Percentiles rank a stretch among this genome's conserved stretches.
phyloP scores from a whole-genome alignment of 78 protist species.

The Tieghemostelium lacteum region DNA sequence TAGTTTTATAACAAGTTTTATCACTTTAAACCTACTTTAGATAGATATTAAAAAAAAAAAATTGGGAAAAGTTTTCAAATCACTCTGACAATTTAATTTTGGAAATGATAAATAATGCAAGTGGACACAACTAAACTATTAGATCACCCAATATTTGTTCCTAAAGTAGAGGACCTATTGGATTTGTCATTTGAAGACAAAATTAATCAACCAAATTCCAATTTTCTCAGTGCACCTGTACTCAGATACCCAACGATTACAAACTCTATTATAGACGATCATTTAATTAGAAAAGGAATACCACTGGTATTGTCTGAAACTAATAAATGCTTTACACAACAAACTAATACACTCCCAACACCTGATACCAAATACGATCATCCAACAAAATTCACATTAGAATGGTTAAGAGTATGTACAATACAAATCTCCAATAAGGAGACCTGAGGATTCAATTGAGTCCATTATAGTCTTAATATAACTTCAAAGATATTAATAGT shows the following conservation, averaged over 20 bases:
- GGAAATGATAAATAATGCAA: slow-evolving; percentile 22
- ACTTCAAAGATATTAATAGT: too few relatives aligned
- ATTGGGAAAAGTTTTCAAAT: too few relatives aligned
- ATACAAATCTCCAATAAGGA: too few relatives aligned
- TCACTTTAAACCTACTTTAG: too few relatives aligned
- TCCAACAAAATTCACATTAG: too few relatives aligned
- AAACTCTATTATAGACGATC: not conserved
- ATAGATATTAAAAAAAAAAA: too few relatives aligned
- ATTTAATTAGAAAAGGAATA: slow-evolving; percentile 8
- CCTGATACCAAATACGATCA: too few relatives aligned
- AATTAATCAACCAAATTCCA: slow-evolving; percentile 11
- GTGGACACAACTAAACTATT: slow-evolving; percentile 6
- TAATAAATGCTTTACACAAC: not conserved
- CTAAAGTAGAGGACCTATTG: slow-evolving; percentile 9
- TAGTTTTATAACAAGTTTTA: too few relatives aligned
- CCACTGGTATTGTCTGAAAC: slow-evolving; percentile 27
- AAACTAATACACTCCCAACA: not conserved
- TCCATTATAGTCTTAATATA: too few relatives aligned
- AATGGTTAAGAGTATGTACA: too few relatives aligned
- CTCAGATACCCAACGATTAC: not conserved
- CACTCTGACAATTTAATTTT: too few relatives aligned
- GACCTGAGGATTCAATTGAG: not conserved
- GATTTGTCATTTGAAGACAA: slow-evolving; percentile 15
- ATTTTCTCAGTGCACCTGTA: slow-evolving; percentile 1
- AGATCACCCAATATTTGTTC: slow-evolving; percentile 45